A percentile compares a stretch with the other conserved stretches of the same genome.
Conservation (phyloP, 2,329 filamentous ascomycete species). For the Pezicula neosporulosa region DNA sequence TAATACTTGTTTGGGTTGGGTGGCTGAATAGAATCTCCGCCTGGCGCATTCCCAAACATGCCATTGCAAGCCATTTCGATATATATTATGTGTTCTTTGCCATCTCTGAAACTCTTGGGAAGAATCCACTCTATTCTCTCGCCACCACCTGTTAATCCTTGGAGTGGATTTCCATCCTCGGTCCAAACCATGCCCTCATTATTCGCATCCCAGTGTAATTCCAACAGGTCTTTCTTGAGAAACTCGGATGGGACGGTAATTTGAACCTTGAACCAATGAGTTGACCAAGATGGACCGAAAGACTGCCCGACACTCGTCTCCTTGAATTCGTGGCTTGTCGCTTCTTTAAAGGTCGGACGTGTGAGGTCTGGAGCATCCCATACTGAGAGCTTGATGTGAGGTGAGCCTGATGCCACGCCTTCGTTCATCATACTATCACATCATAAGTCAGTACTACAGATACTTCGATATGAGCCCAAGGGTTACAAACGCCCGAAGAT, state of each 20-base stretch:
- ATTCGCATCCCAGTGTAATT: constrained; percentile 93
- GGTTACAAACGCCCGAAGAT: constrained; percentile 64
- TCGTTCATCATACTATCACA: constrained; percentile 65
- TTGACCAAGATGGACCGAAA: constrained; percentile 95
- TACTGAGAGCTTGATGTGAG: constrained; percentile 79
- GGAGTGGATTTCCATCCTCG: constrained; percentile 81
- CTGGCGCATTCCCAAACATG: constrained; percentile 93
- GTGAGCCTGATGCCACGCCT: constrained; percentile 60
- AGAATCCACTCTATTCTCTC: constrained; percentile 92
- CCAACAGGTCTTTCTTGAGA: constrained; percentile 73
- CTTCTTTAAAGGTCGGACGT: constrained; percentile 84
- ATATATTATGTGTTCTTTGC: constrained; percentile 84
- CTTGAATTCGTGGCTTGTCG: constrained; percentile 69
- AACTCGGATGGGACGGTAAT: constrained; percentile 75
- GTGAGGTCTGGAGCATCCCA: constrained; percentile 79
- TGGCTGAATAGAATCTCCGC: constrained; percentile 83
- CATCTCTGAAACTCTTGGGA: constrained; percentile 76
- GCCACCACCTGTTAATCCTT: constrained; percentile 86
- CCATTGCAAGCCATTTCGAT: constrained; percentile 98
- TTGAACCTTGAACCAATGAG: constrained; percentile 91
- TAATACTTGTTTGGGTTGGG: constrained; percentile 84
- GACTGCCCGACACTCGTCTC: constrained; percentile 70
- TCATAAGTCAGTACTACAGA: constrained; percentile 5
- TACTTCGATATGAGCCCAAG: constrained; percentile 6
- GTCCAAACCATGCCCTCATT: constrained; percentile 96